Evolutionary conservation across 805 yeast species (phyloP), one percentile per base, ranked within the genome.

Genomic region (Saturnispora dispora): DNA sequence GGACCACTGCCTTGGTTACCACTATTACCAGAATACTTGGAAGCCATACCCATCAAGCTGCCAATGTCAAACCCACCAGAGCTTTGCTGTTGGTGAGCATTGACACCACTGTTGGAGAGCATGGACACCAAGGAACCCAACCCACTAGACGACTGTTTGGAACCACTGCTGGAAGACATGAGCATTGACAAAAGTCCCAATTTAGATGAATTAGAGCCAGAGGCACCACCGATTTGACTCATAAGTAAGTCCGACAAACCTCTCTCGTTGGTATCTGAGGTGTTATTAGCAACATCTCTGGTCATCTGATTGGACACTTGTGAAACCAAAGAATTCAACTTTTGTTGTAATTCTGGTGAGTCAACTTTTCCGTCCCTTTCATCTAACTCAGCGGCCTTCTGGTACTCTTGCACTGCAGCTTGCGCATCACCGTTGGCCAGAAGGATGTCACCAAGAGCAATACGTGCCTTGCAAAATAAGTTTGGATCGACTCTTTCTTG

Each of bases 341-440:
- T 64, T 36, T 58, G 55, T 52, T 65, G 60, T 27, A 65, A 53
- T 51, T 65, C 68, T 11, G 68, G 68, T 4, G 64, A 58, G 35
- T 65, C 59, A 27, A 63, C 58, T 18, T 52, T 60, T 5, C 69
- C 69, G 46, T 65, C 69, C 25, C 47, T 45, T 53, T 65, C 68
- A 52, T 65, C 69, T 36, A 65, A 57, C 46, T 60, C 57, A 18
- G 66, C 64, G 18, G 69, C 69, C 50, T 54, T 52, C 27, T 56
- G 55, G 47, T 64, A 65, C 50, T 63, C 58, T 6, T 56, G 61
- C 20, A 64, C 57, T 8, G 69, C 69, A 22, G 45, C 58, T 25
- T 55, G 51, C 7, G 53, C 48, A 27, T 64, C 44, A 23, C 65
- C 66, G 45, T 59, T 56, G 5, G 55, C 54, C 11, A 61, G 46